A percentile compares a stretch with the other conserved stretches of the same genome.
Evolutionary conservation across 192 early-diverging fungal species (phyloP).

Genomic region (Coemansia sp.): DNA sequence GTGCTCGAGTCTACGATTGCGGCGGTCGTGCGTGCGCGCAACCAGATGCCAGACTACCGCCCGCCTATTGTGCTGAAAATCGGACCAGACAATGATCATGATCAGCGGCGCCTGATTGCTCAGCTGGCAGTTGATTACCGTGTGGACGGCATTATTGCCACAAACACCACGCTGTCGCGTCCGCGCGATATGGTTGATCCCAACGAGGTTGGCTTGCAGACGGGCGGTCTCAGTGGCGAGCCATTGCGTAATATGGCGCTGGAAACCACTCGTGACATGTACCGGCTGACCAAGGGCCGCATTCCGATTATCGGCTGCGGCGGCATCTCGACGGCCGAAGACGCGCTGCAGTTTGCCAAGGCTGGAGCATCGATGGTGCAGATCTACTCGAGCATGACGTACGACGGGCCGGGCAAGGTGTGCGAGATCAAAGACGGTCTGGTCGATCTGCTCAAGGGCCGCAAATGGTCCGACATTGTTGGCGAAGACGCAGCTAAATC

Average conservation of each 20-base stretch:
- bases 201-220: constrained; percentile 50
- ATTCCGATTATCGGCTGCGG: constrained; percentile 89
- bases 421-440: constrained; percentile 78
- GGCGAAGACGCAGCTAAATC: constrained; percentile 36
- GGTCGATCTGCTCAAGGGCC: constrained; percentile 65
- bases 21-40: constrained; percentile 61
- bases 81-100: constrained; percentile 75
- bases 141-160: constrained; percentile 84
- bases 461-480: constrained; percentile 67
- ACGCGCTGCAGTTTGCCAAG: constrained; percentile 75
- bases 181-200: constrained; percentile 60
- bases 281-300: constrained; percentile 68
- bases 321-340: constrained; percentile 72
- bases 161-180: constrained; percentile 84
- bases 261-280: constrained; percentile 68
- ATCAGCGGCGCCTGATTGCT: constrained; percentile 79
- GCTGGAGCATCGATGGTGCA: constrained; percentile 84
- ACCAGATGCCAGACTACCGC: constrained; percentile 47
- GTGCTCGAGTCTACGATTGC: constrained; percentile 70
- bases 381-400: constrained; percentile 76
- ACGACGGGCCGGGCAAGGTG: constrained; percentile 76
- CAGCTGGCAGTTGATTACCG: constrained; percentile 67
- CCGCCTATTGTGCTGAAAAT: constrained; percentile 90
- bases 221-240: constrained; percentile 81
- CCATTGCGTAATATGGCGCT: constrained; percentile 76